These are phyloP conservation scores for Sporothrix inflata DNA, from an alignment of 2,329 filamentous ascomycete genomes.

Conservation along the genomic window DNA sequence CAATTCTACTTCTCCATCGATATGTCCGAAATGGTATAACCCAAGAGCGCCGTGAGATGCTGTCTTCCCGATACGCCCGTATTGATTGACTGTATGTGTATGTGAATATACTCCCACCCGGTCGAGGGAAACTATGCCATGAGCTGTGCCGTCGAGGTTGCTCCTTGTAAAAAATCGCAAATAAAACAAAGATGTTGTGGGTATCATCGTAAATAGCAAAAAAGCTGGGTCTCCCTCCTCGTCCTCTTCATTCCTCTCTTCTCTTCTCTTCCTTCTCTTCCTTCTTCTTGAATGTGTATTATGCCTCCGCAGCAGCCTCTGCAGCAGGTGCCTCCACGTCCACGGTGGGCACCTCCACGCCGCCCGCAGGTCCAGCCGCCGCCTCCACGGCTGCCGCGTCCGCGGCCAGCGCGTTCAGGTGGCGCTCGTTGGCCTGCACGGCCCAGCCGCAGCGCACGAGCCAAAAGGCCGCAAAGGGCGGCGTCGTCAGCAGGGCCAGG, in stretches of 20 bases:
- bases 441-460: slow-evolving; percentile 54
- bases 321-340: neutral
- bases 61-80: neutral
- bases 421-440: slow-evolving; percentile 33
- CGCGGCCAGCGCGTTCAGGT: slow-evolving; percentile 24
- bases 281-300: neutral
- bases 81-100: neutral
- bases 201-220: slow-evolving; percentile 23
- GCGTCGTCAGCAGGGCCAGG: slow-evolving; percentile 52
- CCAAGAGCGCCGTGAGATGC: neutral
- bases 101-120: neutral
- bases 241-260: neutral
- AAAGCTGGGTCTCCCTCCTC: neutral
- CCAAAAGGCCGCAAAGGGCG: slow-evolving; percentile 55
- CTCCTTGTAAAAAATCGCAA: neutral
- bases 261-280: neutral
- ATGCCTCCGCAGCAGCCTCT: neutral
- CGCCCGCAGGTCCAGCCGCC: neutral
- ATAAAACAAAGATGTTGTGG: slow-evolving; percentile 15
- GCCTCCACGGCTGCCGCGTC: neutral
- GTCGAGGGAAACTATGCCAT: neutral
- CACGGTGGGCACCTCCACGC: neutral
- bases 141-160: neutral
- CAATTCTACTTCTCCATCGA: neutral
- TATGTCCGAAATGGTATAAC: neutral